These are phyloP conservation scores for Apiospora malaysiana DNA, from an alignment of 2,329 filamentous ascomycete species.

Conservation along the genomic window DNA sequence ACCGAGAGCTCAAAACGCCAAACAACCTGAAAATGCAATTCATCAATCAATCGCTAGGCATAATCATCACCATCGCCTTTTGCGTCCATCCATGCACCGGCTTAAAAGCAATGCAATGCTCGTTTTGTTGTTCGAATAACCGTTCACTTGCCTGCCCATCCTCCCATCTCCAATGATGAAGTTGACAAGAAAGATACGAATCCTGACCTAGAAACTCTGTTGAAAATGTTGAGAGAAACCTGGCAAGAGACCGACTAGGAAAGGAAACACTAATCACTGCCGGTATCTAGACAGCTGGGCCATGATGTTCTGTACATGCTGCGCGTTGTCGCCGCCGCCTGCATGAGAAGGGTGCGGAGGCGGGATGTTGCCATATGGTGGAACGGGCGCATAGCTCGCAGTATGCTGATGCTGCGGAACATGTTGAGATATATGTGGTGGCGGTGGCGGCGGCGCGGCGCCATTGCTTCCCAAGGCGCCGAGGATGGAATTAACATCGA, in stretches of 20 bases:
- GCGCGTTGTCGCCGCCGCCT: slow-evolving; percentile 49
- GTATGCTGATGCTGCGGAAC: background rate
- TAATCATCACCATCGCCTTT: background rate
- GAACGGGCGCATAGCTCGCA: slow-evolving; percentile 38
- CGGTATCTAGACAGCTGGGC: slow-evolving; percentile 71
- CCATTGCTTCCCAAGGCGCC: slow-evolving; percentile 37
- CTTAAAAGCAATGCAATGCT: slow-evolving; percentile 1
- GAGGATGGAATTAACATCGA: slow-evolving; percentile 36
- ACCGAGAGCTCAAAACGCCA: slow-evolving; percentile 10
- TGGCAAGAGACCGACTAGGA: background rate
- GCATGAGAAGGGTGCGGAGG: slow-evolving; percentile 36
- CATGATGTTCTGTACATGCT: slow-evolving; percentile 76
- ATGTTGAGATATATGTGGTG: slow-evolving; percentile 29
- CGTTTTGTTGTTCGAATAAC: background rate
- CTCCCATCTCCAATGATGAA: background rate
- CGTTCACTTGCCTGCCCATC: background rate
- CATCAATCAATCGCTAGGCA: background rate
- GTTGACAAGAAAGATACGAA: background rate
- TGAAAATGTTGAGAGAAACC: background rate
- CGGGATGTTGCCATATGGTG: slow-evolving; percentile 20
- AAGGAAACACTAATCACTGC: slow-evolving; percentile 45
- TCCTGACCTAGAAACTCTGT: background rate
- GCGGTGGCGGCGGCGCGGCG: slow-evolving; percentile 25
- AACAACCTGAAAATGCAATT: slow-evolving; percentile 18
- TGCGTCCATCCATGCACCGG: background rate